phyloP scores from a whole-genome alignment of 225 moss, liverwort and hornwort species.

The Climacium dendroides region DNA sequence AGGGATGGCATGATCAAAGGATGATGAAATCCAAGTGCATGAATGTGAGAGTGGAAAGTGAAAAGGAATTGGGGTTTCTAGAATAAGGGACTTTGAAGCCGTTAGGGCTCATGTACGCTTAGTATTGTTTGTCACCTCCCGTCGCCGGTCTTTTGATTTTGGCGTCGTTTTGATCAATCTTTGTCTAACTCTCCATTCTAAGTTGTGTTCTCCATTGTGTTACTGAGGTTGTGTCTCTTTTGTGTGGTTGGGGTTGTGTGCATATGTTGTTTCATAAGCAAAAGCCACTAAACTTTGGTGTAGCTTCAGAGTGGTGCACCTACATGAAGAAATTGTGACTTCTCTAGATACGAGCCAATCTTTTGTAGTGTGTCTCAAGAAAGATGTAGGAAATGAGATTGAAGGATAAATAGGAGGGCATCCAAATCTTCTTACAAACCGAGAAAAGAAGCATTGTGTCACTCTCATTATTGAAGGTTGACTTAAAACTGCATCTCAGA shows the following conservation, averaged over 20 bases:
- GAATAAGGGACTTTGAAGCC: background rate
- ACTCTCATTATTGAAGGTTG: background rate
- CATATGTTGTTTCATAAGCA: background rate
- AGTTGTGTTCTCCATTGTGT: background rate
- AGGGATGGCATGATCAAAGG: background rate
- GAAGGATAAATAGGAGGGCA: background rate
- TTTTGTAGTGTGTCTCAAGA: background rate
- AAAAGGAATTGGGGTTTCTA: background rate
- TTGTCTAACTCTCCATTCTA: accelerated
- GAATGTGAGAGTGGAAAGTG: background rate
- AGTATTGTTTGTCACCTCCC: too few species aligned
- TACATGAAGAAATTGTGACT: background rate
- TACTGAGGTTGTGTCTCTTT: background rate
- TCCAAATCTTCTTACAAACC: background rate
- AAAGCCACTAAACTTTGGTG: background rate
- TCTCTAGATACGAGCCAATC: too few species aligned
- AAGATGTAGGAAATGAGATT: background rate
- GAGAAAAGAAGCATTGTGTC: background rate
- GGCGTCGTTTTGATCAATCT: accelerated
- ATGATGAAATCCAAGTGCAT: background rate
- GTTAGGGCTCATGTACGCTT: too few species aligned
- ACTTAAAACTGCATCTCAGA: too few species aligned
- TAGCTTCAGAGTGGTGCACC: background rate
- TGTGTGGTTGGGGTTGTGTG: background rate
- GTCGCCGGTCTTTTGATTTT: background rate